Evolutionary conservation across 164 flowering plant species (phyloP).

Genomic region (Cinnamomum chago): DNA sequence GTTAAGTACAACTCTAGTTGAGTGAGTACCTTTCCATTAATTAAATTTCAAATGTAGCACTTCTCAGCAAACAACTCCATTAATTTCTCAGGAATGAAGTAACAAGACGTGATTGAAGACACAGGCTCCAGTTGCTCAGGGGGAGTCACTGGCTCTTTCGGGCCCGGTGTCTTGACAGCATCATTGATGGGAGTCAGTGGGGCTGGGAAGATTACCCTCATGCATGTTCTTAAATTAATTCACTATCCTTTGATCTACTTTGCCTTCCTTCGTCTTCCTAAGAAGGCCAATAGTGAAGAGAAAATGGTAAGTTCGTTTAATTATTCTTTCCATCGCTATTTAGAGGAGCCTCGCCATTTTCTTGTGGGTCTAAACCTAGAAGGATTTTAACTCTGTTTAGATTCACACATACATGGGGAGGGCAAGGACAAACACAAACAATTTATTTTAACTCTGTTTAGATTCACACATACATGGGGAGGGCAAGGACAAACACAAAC

Average conservation of each 20-base stretch:
- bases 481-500: no score
- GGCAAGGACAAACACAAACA: no score
- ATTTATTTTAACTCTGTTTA: no score
- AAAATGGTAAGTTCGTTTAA: conserved; percentile 49
- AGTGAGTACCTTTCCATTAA: no score
- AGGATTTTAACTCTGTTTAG: no score
- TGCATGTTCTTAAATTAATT: conserved; percentile 65
- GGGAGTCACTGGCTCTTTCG: conserved; percentile 35
- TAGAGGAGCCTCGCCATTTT: no score
- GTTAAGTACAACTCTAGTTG: no score
- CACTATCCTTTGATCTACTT: conserved; percentile 69
- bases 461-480: no score
- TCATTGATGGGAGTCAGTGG: conserved; percentile 71
- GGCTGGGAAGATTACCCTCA: conserved; percentile 66
- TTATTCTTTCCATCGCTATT: no score
- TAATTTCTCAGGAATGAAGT: conserved; percentile 29
- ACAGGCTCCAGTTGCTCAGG: conserved; percentile 31
- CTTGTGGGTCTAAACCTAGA: no score
- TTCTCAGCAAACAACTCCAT: not conserved
- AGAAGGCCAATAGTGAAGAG: conserved; percentile 52
- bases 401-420: no score
- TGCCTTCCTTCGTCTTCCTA: conserved; percentile 86
- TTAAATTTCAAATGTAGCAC: not conserved
- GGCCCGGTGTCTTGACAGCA: conserved; percentile 39
- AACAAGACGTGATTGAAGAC: conserved; percentile 31